Evolutionary conservation across 73 alveolate genomes (phyloP).

Genomic region (Breviolum minutum): DNA sequence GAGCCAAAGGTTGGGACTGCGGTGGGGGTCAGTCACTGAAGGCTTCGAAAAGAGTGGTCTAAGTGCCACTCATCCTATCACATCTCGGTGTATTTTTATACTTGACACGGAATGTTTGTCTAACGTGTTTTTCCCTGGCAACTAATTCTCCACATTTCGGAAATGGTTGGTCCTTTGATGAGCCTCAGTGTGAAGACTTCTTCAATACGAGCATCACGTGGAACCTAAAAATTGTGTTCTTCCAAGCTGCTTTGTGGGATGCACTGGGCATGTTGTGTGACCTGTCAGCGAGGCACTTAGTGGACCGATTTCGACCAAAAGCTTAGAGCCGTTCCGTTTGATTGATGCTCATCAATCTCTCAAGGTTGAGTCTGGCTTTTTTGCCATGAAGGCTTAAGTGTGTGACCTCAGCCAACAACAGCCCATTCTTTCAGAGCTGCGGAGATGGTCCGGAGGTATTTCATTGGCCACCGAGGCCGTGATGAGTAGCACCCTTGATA

Average conservation of each 20-base stretch:
- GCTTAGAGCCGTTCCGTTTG: no score
- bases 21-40: background rate
- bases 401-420: background rate
- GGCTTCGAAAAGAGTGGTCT: background rate
- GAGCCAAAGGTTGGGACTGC: constrained; percentile 31
- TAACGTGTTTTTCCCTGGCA: no score
- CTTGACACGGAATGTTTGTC: background rate
- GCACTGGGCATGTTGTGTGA: no score
- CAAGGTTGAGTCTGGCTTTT: constrained; percentile 39
- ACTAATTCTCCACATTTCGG: no score
- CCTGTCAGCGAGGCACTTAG: no score
- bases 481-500: constrained; percentile 49
- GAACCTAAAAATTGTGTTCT: background rate
- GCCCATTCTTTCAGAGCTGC: background rate
- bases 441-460: background rate
- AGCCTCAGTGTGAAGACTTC: no score
- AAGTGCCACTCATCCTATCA: background rate
- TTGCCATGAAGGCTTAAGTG: constrained; percentile 42
- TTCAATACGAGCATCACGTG: background rate
- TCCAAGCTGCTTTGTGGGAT: background rate
- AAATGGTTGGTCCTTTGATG: no score
- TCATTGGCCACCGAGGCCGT: constrained; percentile 3
- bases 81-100: background rate
- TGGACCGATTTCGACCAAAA: no score
- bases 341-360: no score